Evolutionary conservation across 176 grass and related monocot species (phyloP).

Genomic region (Rhynchospora pubera): DNA sequence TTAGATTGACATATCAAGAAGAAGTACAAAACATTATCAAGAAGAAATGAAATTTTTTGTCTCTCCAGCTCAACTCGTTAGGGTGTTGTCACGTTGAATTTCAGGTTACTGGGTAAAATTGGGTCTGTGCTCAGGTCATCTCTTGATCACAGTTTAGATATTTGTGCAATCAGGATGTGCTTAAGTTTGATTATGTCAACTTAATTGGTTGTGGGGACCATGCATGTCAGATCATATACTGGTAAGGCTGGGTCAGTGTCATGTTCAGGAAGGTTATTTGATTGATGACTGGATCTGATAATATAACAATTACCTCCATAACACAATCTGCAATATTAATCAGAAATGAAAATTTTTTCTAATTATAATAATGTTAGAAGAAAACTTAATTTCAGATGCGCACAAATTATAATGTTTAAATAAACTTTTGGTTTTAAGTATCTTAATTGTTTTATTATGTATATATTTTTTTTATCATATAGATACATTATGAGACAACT

Average conservation of each 20-base stretch:
- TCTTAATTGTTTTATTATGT: constrained; percentile 25
- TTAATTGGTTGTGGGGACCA: too few relatives aligned
- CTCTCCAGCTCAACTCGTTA: neutral
- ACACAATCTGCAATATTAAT: too few relatives aligned
- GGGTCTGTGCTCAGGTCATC: neutral
- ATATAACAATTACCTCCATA: neutral
- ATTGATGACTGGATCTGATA: too few relatives aligned
- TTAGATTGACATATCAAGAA: too few relatives aligned
- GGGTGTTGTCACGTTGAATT: neutral
- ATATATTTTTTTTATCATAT: neutral
- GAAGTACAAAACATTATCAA: too few relatives aligned
- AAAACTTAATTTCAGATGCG: neutral
- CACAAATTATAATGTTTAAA: neutral
- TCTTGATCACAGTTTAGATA: neutral
- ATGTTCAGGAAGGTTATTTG: too few relatives aligned
- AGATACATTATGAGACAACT: constrained; percentile 95
- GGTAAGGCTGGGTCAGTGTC: too few relatives aligned
- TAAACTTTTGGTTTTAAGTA: neutral
- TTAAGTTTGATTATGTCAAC: neutral
- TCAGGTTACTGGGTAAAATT: too few relatives aligned
- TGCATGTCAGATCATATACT: too few relatives aligned
- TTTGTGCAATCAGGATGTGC: neutral
- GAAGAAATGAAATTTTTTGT: too few relatives aligned
- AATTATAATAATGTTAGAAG: neutral
- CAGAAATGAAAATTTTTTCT: too few relatives aligned